Base-by-base conservation (phyloP, 352 stramenopile species). In the Labyrinthula sp. region DNA sequence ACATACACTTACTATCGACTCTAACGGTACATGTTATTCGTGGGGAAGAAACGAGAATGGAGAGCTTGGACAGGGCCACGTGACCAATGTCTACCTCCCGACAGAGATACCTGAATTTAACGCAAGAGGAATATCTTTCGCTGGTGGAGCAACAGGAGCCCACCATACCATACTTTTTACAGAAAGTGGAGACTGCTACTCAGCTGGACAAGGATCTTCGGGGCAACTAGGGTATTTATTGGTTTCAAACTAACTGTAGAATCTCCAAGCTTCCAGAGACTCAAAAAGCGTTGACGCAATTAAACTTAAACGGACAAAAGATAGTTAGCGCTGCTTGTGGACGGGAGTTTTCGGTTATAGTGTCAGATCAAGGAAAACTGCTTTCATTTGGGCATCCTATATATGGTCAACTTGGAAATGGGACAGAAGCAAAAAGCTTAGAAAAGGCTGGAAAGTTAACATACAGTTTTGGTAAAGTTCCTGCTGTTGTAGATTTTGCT, bases 11-110 rank as follows among this genome's bases (percentile, higher is more conserved):
- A 73, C 73, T 1, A 22, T 85, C 37, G 82, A 72, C 0, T 47
- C 71, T n/a, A 64, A 56, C 18, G 74, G 75, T 12, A 75, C 83
- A 33, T 24, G 86, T 17, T 87, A 84, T 58, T 77, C 75, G 2
- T 89, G 76, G 76, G 77, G 77, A 1, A 56, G 73, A 10, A 82
- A 81, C 46, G 72, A 68, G 10, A 72, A 86, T 49, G 77, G 75
- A 0, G 75, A 89, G 35, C 65, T 85, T 3, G 77, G 77, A 0
- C 69, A 76, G 12, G 50, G 39, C 12, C 43, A 29, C 25, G 45
- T 37, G 27, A 47, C 47, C 3, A 58, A 52, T 23, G 12, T 52
- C 14, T 52, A 52, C 43, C 40, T 45, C 23, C 43, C 43, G 4
- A 52, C 43, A 7, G 5, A 6, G 15, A 35, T 52, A 22, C 31